phyloP scores from a whole-genome alignment of 306 rosid genomes.

The Quercus parvula region DNA sequence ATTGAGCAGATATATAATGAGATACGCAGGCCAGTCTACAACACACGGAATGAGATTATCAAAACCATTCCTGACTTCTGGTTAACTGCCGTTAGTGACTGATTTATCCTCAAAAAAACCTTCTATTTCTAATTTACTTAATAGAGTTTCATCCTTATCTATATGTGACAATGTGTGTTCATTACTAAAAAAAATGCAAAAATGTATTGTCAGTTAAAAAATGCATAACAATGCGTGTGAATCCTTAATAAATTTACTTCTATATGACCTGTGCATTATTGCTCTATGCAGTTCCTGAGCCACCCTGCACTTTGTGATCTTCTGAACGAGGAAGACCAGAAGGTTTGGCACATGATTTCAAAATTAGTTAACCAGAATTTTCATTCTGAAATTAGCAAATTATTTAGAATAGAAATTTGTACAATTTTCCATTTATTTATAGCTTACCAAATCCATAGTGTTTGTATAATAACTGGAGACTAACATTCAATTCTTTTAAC shows the following conservation, averaged over 20 bases:
- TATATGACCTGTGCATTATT: slow-evolving; percentile 14
- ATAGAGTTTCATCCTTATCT: neutral
- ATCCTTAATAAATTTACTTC: neutral
- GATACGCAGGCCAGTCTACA: slow-evolving; percentile 62
- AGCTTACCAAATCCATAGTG: neutral
- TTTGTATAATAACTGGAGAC: neutral
- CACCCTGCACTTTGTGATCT: slow-evolving; percentile 79
- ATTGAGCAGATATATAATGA: slow-evolving; percentile 73
- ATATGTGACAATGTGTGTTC: neutral
- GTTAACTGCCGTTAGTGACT: slow-evolving; percentile 80
- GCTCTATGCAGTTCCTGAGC: slow-evolving; percentile 69
- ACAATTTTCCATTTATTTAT: neutral
- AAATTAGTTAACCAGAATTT: neutral
- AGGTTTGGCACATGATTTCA: slow-evolving; percentile 36
- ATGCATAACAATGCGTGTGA: neutral
- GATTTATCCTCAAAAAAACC: neutral
- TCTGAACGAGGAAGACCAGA: slow-evolving; percentile 58
- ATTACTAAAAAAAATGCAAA: neutral
- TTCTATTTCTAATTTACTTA: neutral
- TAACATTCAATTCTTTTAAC: neutral
- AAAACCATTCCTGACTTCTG: slow-evolving; percentile 83
- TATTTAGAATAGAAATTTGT: neutral
- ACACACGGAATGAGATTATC: slow-evolving; percentile 60
- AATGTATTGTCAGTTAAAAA: neutral
- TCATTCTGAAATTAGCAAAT: neutral